Evolutionary conservation across 2,329 filamentous ascomycete genomes (phyloP), one percentile per base, ranked within the genome.

Genomic region (Exophiala viscosa): DNA sequence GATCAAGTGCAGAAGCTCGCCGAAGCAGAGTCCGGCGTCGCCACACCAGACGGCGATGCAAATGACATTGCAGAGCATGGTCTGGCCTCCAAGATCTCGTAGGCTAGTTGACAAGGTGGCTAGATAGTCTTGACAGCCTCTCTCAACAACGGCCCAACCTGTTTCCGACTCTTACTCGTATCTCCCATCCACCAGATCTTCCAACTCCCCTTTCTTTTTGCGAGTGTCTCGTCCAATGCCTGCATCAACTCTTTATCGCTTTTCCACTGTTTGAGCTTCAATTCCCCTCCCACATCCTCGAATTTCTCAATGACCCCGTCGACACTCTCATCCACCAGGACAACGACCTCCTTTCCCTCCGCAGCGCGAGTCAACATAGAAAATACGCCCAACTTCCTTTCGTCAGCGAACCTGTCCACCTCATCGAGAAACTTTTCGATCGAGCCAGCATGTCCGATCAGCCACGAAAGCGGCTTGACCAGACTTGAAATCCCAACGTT

Each of bases 361-460:
- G 69, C 75, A 39, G 75, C 83, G 5, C 79, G 78, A 2, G 82
- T 84, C 79, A 85, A 83, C 41, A 85, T 68, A 11, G 76, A 74
- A 50, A 79, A 78, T n/a, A 84, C 54, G 46, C 77, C 74, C 33
- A 85, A 61, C 0, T 69, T 57, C 39, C 72, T 71, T 11, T 72
- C 11, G 11, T 40, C 44, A 2, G 76, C 73, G 60, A 82, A 85
- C 0, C 59, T 49, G 4, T 65, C 65, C 14, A 82, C 55, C 0
- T 67, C 67, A 3, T 31, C 3, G 56, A 56, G 3, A 54, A 49
- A 20, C 34, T 56, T 7, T 59, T 65, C 48, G 10, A 65, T 58
- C 7, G 64, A 58, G 10, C 59, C 49, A 1, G 77, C 75, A 57
- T 83, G 83, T 15, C 69, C 54, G 18, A 76, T 61, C 45, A 85